Percentiles rank a stretch among this genome's conserved stretches.
These are phyloP conservation scores for Calonectria crousiana DNA, from an alignment of 2,329 filamentous ascomycete species.

Conservation along the genomic window DNA sequence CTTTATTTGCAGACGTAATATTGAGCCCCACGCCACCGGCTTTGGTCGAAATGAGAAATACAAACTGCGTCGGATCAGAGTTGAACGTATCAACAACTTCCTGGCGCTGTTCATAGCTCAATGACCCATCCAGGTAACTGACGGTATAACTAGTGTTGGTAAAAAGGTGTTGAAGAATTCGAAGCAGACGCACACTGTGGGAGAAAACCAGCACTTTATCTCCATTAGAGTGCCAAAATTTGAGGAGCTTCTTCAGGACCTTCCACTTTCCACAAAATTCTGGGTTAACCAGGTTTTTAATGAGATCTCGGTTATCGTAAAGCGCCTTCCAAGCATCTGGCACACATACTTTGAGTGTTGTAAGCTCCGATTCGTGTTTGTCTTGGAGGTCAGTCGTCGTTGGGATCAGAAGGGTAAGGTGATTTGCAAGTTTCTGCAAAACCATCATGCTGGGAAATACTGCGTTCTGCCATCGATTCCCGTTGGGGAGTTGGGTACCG, in stretches of 20 bases:
- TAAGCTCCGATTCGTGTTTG: slow-evolving; percentile 83
- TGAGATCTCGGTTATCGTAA: slow-evolving; percentile 80
- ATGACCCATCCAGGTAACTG: slow-evolving; percentile 88
- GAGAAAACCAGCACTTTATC: slow-evolving; percentile 98
- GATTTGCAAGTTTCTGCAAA: slow-evolving; percentile 90
- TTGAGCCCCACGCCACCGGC: slow-evolving; percentile 95
- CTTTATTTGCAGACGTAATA: slow-evolving; percentile 97
- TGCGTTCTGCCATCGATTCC: slow-evolving; percentile 77
- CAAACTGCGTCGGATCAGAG: slow-evolving; percentile 85
- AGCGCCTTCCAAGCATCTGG: slow-evolving; percentile 81
- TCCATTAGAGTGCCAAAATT: slow-evolving; percentile 89
- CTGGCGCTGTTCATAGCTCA: slow-evolving; percentile 86
- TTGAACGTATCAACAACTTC: slow-evolving; percentile 92
- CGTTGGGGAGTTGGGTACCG: slow-evolving; percentile 68
- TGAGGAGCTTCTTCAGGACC: slow-evolving; percentile 85
- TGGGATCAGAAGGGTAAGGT: slow-evolving; percentile 90
- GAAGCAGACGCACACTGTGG: slow-evolving; percentile 87
- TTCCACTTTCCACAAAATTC: slow-evolving; percentile 99
- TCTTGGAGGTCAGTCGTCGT: slow-evolving; percentile 70
- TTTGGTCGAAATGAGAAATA: slow-evolving; percentile 94
- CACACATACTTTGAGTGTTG: slow-evolving; percentile 78
- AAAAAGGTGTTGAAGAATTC: slow-evolving; percentile 88
- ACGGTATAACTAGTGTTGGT: slow-evolving; percentile 90
- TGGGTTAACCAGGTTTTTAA: slow-evolving; percentile 84
- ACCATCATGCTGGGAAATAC: slow-evolving; percentile 89